Conservation (phyloP, 1,139 yeast genomes). For the Ashbya aceris region DNA sequence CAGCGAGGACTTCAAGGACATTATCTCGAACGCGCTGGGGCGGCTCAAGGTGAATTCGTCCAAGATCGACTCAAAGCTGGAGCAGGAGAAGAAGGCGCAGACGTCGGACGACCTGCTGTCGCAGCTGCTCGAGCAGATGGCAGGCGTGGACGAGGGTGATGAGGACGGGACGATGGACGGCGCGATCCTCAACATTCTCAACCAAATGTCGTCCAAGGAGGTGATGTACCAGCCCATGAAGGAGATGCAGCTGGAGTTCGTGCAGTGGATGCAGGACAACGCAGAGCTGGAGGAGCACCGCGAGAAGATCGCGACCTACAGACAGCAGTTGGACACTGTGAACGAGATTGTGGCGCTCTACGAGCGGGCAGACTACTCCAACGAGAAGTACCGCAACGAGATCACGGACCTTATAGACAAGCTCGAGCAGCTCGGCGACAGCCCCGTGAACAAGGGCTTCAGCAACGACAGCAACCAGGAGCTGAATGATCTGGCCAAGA, state of each 20-base stretch:
- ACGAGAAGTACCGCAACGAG: slow-evolving; percentile 45
- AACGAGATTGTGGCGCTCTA: slow-evolving; percentile 46
- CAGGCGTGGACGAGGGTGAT: slow-evolving; percentile 31
- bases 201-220: slow-evolving; percentile 77
- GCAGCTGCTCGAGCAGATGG: slow-evolving; percentile 39
- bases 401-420: slow-evolving; percentile 53
- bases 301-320: slow-evolving; percentile 43
- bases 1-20: slow-evolving; percentile 53
- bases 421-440: slow-evolving; percentile 78
- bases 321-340: slow-evolving; percentile 47
- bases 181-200: slow-evolving; percentile 67
- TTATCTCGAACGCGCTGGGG: slow-evolving; percentile 73
- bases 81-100: slow-evolving; percentile 34
- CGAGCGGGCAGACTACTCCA: slow-evolving; percentile 47
- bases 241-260: slow-evolving; percentile 61
- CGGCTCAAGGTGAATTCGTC: slow-evolving; percentile 64
- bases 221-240: slow-evolving; percentile 83
- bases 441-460: slow-evolving; percentile 44
- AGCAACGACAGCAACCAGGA: slow-evolving; percentile 12
- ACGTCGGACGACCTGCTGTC: slow-evolving; percentile 48
- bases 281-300: slow-evolving; percentile 36
- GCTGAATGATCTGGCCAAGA: slow-evolving; percentile 17
- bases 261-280: slow-evolving; percentile 35
- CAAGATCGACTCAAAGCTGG: slow-evolving; percentile 53
- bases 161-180: slow-evolving; percentile 48